A percentile compares a stretch with the other conserved stretches of the same genome.
phyloP scores from a whole-genome alignment of 306 rosid species.

The Citrullus colocynthis region DNA sequence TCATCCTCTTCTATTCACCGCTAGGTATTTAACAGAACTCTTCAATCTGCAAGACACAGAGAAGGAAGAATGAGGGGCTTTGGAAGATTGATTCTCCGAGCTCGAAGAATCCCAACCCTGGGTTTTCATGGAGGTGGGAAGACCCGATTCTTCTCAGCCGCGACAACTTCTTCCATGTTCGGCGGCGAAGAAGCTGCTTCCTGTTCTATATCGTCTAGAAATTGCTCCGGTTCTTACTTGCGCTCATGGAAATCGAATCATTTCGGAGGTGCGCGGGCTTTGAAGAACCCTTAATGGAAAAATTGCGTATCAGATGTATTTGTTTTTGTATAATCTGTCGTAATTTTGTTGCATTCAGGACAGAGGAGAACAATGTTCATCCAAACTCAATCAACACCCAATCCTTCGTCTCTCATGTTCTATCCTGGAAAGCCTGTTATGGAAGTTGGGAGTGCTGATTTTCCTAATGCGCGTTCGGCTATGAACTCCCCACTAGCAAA shows the following conservation, averaged over 20 bases:
- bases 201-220: constrained; percentile 9
- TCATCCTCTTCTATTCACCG: neutral
- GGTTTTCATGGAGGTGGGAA: neutral
- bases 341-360: constrained; percentile 17
- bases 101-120: constrained; percentile 2
- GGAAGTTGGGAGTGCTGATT: constrained; percentile 94
- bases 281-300: neutral
- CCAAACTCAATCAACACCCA: constrained; percentile 58
- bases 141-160: constrained; percentile 10
- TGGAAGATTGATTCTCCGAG: constrained; percentile 28
- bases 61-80: constrained; percentile 25
- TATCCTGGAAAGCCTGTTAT: constrained; percentile 61
- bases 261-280: constrained; percentile 24
- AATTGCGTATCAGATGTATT: neutral
- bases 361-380: constrained; percentile 60
- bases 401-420: constrained; percentile 58
- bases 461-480: constrained; percentile 77
- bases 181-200: constrained; percentile 7
- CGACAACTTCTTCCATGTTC: constrained; percentile 18
- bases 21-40: neutral
- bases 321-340: neutral
- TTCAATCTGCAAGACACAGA: neutral
- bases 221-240: constrained; percentile 10
- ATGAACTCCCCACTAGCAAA: constrained; percentile 83
- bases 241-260: constrained; percentile 17